A percentile compares a stretch with the other conserved stretches of the same genome.
Conservation (phyloP, 345 rosid species). For the Citrus mangshanensis region DNA sequence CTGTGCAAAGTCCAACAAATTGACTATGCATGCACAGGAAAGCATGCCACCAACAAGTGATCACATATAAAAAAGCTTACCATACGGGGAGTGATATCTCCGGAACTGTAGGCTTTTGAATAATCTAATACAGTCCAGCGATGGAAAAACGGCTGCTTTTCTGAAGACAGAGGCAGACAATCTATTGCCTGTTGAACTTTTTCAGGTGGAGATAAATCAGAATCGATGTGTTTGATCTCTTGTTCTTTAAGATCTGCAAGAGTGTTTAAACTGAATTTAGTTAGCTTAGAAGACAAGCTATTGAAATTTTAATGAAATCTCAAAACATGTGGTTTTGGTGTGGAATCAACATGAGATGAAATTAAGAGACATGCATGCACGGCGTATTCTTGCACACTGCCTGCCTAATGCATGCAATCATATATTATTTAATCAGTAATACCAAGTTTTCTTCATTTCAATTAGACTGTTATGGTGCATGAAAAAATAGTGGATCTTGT, state of each 20-base stretch:
- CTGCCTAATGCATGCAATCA: too few species aligned
- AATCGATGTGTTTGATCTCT: conserved; percentile 35
- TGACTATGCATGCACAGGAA: too few species aligned
- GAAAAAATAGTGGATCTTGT: too few species aligned
- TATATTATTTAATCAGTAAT: too few species aligned
- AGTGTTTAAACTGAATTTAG: neutral
- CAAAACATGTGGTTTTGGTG: too few species aligned
- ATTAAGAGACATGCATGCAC: neutral
- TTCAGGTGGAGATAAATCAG: conserved; percentile 33
- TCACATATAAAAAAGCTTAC: conserved; percentile 18
- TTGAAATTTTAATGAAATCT: too few species aligned
- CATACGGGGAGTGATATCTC: conserved; percentile 46
- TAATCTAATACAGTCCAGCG: conserved; percentile 56
- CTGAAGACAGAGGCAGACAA: conserved; percentile 30
- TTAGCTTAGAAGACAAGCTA: neutral
- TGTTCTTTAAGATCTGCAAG: conserved; percentile 40
- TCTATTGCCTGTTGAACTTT: conserved; percentile 45
- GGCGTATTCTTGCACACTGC: too few species aligned
- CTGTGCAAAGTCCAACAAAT: too few species aligned
- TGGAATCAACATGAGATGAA: too few species aligned
- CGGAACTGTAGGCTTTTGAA: conserved; percentile 46
- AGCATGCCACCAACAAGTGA: neutral
- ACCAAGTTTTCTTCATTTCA: too few species aligned
- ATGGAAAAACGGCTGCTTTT: conserved; percentile 18
- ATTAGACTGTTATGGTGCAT: too few species aligned